Percentiles rank a stretch among this genome's conserved stretches.
These are phyloP conservation scores for Wickerhamomyces rabaulensis DNA, from an alignment of 805 yeast genomes.

Conservation along the genomic window DNA sequence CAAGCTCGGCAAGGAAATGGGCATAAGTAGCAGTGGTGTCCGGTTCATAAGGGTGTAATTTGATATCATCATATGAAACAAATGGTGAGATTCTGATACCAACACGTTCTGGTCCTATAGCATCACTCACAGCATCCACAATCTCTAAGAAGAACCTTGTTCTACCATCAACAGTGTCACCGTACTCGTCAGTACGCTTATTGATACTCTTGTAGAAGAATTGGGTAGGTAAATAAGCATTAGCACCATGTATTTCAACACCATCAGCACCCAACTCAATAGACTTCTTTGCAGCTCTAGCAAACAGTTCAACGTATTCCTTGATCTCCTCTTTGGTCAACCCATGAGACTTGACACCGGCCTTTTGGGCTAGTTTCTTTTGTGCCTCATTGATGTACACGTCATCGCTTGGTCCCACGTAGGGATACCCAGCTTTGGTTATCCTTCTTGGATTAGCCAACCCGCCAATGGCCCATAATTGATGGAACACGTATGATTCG, in stretches of 20 bases:
- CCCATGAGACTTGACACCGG: constrained; percentile 25
- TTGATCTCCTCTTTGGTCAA: constrained; percentile 29
- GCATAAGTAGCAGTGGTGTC: constrained; percentile 30
- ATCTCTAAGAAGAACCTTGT: constrained; percentile 38
- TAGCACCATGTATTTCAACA: constrained; percentile 36
- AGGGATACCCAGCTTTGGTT: constrained; percentile 31
- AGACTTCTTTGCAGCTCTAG: constrained; percentile 28
- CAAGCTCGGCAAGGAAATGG: constrained; percentile 36
- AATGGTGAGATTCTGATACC: constrained; percentile 34
- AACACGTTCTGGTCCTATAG: not conserved
- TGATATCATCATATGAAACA: constrained; percentile 31
- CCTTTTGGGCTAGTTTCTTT: constrained; percentile 28
- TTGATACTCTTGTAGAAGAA: constrained; percentile 30
- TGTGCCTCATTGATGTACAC: constrained; percentile 29
- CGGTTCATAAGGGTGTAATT: constrained; percentile 8
- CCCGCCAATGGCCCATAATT: constrained; percentile 43
- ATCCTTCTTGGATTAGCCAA: constrained; percentile 33
- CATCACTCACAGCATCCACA: constrained; percentile 33
- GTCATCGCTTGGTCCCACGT: constrained; percentile 34
- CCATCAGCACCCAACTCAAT: constrained; percentile 34
- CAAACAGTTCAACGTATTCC: constrained; percentile 23
- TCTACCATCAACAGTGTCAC: constrained; percentile 39
- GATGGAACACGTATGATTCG: constrained; percentile 38
- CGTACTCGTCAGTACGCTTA: constrained; percentile 35
- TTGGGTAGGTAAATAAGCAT: constrained; percentile 35